Conservation (phyloP, 2,329 filamentous ascomycete species). For the Alternaria novae-zelandiae region DNA sequence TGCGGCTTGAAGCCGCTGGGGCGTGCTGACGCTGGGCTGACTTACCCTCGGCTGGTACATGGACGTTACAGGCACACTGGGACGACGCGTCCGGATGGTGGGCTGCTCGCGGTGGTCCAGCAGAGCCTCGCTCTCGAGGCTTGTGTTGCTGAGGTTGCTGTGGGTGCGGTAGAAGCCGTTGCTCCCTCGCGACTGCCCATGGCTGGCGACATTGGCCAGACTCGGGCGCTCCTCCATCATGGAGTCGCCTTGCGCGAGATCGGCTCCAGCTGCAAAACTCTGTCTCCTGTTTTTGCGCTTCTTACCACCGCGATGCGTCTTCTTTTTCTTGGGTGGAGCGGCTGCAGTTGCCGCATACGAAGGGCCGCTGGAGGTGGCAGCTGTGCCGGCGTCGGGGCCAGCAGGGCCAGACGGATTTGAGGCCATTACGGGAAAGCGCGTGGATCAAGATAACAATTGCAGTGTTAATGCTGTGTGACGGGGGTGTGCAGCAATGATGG, state of each 20-base stretch:
- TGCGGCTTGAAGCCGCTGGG: conserved; percentile 24
- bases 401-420: conserved; percentile 19
- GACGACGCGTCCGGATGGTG: conserved; percentile 50
- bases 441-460: conserved; percentile 6
- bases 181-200: conserved; percentile 44
- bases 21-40: conserved; percentile 27
- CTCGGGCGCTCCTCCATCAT: conserved; percentile 59
- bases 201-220: conserved; percentile 46
- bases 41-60: conserved; percentile 37
- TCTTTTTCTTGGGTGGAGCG: conserved; percentile 62
- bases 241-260: conserved; percentile 62
- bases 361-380: conserved; percentile 15
- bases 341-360: conserved; percentile 24
- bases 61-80: conserved; percentile 50
- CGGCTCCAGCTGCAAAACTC: conserved; percentile 70
- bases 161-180: conserved; percentile 62
- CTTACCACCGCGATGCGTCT: conserved; percentile 77
- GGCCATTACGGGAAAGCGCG: conserved; percentile 20
- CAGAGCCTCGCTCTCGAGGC: conserved; percentile 85
- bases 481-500: neutral
- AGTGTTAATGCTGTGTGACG: neutral
- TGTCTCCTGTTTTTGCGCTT: conserved; percentile 78
- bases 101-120: conserved; percentile 77
- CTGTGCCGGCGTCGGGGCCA: conserved; percentile 11
- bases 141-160: conserved; percentile 76